phyloP scores from a whole-genome alignment of 768 basidiomycete species.

The Trichaptum fuscoviolaceum region DNA sequence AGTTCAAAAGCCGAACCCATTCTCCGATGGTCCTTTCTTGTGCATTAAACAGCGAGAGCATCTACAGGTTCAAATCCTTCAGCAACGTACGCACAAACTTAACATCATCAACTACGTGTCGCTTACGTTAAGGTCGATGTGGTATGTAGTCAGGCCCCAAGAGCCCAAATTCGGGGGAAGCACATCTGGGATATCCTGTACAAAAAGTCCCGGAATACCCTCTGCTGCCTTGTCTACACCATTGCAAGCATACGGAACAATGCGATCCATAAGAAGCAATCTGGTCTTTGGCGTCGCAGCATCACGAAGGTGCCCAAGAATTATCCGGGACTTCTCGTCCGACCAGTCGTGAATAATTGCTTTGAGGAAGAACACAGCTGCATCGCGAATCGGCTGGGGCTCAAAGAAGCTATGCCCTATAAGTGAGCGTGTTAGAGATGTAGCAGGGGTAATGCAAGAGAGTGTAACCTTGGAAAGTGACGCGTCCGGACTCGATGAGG shows the following conservation, averaged over 20 bases:
- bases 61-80: conserved; percentile 7
- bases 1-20: neutral
- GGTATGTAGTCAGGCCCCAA: neutral
- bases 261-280: conserved; percentile 37
- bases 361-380: conserved; percentile 32
- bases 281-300: conserved; percentile 32
- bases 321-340: conserved; percentile 25
- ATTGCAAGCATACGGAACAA: conserved; percentile 26
- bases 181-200: neutral
- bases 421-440: neutral
- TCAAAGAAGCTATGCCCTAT: conserved; percentile 32
- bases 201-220: neutral
- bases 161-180: neutral
- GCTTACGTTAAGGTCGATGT: neutral
- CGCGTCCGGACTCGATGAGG: conserved; percentile 9
- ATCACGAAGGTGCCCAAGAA: conserved; percentile 31
- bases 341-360: conserved; percentile 37
- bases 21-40: conserved; percentile 13
- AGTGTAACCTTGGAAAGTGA: conserved; percentile 14
- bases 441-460: conserved; percentile 8
- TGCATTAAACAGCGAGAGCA: neutral
- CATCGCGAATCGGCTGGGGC: conserved; percentile 29
- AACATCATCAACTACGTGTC: neutral
- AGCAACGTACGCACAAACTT: conserved; percentile 6
- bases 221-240: neutral